A percentile compares a stretch with the other conserved stretches of the same genome.
These are phyloP conservation scores for Leishmania aethiopica DNA, from an alignment of 208 protist genomes.

Conservation along the genomic window DNA sequence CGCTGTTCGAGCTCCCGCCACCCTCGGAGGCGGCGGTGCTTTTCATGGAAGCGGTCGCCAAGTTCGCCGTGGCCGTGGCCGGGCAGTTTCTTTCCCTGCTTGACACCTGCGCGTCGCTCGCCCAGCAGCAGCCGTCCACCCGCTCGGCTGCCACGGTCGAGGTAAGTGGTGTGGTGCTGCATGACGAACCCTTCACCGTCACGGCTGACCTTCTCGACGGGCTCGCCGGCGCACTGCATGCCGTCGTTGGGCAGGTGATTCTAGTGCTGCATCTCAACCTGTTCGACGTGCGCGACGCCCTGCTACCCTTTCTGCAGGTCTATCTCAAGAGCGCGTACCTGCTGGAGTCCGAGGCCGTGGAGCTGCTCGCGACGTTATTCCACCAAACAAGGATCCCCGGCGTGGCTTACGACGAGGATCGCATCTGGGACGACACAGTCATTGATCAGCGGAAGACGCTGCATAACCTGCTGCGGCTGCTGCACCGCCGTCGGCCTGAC, in stretches of 20 bases:
- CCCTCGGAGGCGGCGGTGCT: slow-evolving; percentile 44
- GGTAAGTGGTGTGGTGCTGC: slow-evolving; percentile 29
- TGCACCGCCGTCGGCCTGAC: slow-evolving; percentile 53
- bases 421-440: slow-evolving; percentile 58
- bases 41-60: slow-evolving; percentile 57
- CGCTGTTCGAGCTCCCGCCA: slow-evolving; percentile 52
- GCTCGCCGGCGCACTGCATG: slow-evolving; percentile 44
- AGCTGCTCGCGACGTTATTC: slow-evolving; percentile 55
- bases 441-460: slow-evolving; percentile 72
- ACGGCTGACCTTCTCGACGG: slow-evolving; percentile 32
- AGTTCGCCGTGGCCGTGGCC: slow-evolving; percentile 53
- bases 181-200: slow-evolving; percentile 36
- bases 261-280: slow-evolving; percentile 38
- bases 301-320: slow-evolving; percentile 56
- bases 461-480: slow-evolving; percentile 62
- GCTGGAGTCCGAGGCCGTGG: slow-evolving; percentile 45
- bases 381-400: slow-evolving; percentile 48
- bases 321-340: slow-evolving; percentile 69
- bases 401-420: slow-evolving; percentile 40
- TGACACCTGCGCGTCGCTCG: slow-evolving; percentile 35
- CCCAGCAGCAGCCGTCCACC: slow-evolving; percentile 5
- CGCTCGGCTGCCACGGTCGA: slow-evolving; percentile 11
- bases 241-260: slow-evolving; percentile 48
- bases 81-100: slow-evolving; percentile 66
- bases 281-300: slow-evolving; percentile 40